These are phyloP conservation scores for Pilatotrama ljubarskyi DNA, from an alignment of 768 basidiomycete genomes.

Conservation along the genomic window DNA sequence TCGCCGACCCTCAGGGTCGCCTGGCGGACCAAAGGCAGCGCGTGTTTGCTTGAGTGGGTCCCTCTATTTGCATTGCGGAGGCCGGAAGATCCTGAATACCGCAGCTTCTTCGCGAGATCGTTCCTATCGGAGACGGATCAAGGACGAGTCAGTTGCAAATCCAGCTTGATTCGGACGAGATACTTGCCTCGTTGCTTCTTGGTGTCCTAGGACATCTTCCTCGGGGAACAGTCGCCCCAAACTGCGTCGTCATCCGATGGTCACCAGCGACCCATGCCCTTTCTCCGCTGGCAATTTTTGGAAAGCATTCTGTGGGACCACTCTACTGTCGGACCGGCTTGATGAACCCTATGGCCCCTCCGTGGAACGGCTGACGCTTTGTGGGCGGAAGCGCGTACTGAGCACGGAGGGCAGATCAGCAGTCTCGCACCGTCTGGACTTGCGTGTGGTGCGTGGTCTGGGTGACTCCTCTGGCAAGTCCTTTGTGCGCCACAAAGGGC, in stretches of 20 bases:
- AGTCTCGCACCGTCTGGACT: too few species aligned
- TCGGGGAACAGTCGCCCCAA: conserved; percentile 3
- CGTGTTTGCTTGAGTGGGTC: conserved; percentile 15
- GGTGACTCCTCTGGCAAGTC: not conserved
- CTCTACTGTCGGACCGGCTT: too few species aligned
- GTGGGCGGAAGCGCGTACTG: too few species aligned
- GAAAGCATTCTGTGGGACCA: too few species aligned
- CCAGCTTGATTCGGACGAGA: not conserved
- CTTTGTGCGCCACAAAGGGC: not conserved
- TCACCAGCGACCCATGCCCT: not conserved
- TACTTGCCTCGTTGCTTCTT: conserved; percentile 9
- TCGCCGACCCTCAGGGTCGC: not conserved
- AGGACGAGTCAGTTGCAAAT: not conserved
- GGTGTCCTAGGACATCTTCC: not conserved
- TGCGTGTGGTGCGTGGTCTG: too few species aligned
- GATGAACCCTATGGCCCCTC: too few species aligned
- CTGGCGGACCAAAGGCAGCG: not conserved
- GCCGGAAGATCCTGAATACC: not conserved
- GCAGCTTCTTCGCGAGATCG: not conserved
- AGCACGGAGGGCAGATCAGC: too few species aligned
- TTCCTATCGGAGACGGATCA: conserved; percentile 1
- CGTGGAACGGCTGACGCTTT: too few species aligned
- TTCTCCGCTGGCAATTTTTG: too few species aligned
- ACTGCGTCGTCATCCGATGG: not conserved
- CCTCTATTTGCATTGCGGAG: conserved; percentile 1